These are phyloP conservation scores for Styphnolobium japonicum DNA, from an alignment of 306 rosid species.

Conservation along the genomic window DNA sequence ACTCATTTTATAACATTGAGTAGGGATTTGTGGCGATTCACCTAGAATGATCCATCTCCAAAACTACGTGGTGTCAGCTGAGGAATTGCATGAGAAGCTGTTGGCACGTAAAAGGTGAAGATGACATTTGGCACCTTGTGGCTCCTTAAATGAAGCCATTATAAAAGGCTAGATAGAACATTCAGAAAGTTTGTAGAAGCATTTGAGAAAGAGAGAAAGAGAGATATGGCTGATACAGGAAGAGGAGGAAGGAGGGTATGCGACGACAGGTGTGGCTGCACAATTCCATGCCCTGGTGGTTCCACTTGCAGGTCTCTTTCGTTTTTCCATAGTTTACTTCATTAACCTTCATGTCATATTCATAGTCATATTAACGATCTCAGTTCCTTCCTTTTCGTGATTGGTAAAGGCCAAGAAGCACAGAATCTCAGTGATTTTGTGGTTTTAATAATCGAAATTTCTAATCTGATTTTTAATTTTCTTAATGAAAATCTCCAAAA, in stretches of 20 bases:
- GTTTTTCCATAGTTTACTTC: neutral
- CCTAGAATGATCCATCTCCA: neutral
- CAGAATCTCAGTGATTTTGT: too few relatives aligned
- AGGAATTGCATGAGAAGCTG: neutral
- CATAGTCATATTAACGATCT: too few relatives aligned
- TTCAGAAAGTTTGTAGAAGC: neutral
- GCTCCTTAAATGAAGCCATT: neutral
- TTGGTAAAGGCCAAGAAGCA: too few relatives aligned
- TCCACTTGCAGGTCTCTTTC: slow-evolving; percentile 11
- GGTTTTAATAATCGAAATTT: too few relatives aligned
- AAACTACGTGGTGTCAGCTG: neutral
- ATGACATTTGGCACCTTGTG: neutral
- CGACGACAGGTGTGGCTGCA: slow-evolving; percentile 20
- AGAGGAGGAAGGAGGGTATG: neutral
- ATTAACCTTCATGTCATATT: too few relatives aligned
- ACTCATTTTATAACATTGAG: neutral
- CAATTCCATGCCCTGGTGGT: slow-evolving; percentile 22
- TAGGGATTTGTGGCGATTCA: too few relatives aligned
- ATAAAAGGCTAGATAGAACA: too few relatives aligned
- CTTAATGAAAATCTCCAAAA: too few relatives aligned
- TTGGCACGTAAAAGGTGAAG: neutral
- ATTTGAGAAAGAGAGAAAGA: neutral
- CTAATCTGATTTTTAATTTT: too few relatives aligned
- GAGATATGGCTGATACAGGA: neutral
- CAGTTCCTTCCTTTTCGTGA: neutral